phyloP scores from a whole-genome alignment of 495 filamentous ascomycete genomes.

The Aspergillus bridgeri region DNA sequence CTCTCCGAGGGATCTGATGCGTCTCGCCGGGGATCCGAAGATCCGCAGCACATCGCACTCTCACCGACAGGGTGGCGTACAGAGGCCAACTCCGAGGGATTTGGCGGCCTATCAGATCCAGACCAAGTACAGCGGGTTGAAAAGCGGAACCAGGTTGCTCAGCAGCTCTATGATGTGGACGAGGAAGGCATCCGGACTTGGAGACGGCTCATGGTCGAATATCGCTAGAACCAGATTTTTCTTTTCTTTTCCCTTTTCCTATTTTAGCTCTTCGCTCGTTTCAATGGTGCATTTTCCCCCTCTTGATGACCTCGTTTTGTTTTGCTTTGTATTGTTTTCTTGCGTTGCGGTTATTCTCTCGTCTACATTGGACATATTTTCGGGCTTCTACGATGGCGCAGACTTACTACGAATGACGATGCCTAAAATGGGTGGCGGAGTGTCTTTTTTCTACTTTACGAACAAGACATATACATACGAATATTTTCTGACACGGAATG shows the following conservation, averaged over 20 bases:
- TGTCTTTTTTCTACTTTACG: background rate
- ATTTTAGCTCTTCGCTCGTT: background rate
- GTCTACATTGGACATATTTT: background rate
- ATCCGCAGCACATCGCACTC: conserved; percentile 9
- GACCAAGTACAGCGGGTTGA: conserved; percentile 13
- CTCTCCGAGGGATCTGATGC: conserved; percentile 5
- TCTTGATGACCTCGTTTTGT: background rate
- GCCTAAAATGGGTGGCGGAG: conserved; percentile 8
- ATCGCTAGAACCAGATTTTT: conserved; percentile 22
- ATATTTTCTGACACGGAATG: background rate
- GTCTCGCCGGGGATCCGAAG: conserved; percentile 4
- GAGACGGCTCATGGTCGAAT: conserved; percentile 35
- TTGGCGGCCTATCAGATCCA: conserved; percentile 10
- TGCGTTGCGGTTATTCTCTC: background rate
- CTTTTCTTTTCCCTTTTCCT: conserved; percentile 1
- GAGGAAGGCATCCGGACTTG: conserved; percentile 31
- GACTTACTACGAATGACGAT: background rate
- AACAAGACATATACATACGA: background rate
- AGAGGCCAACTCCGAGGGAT: conserved; percentile 6
- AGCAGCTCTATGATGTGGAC: conserved; percentile 32
- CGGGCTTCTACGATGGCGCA: background rate
- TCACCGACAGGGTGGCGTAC: conserved; percentile 13
- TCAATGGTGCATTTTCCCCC: background rate
- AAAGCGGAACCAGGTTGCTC: conserved; percentile 25
- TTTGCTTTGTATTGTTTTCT: background rate